Percentiles rank a stretch among this genome's conserved stretches.
These are phyloP conservation scores for Pseudoperonospora humuli DNA, from an alignment of 352 stramenopile genomes.

Conservation along the genomic window DNA sequence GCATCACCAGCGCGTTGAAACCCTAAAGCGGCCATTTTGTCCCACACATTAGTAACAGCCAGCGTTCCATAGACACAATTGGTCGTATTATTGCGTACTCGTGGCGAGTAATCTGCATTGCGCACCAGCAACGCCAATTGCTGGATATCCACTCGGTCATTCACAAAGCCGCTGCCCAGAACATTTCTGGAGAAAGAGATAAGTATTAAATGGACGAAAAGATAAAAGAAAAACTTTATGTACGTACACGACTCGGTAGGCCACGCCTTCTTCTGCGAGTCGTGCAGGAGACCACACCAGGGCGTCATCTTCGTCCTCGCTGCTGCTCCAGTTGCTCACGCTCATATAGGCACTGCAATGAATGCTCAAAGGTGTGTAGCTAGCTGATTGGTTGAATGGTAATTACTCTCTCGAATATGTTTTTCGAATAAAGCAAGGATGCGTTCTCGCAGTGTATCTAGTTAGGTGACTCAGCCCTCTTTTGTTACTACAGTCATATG, in stretches of 20 bases:
- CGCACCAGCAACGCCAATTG: conserved; percentile 56
- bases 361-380: not conserved
- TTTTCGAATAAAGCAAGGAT: no score
- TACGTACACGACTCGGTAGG: conserved; percentile 49
- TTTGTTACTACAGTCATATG: no score
- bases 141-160: conserved; percentile 45
- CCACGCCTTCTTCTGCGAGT: conserved; percentile 42
- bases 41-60: not conserved
- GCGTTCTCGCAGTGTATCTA: no score
- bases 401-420: no score
- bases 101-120: conserved; percentile 60
- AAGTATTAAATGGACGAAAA: not conserved
- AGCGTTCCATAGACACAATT: not conserved
- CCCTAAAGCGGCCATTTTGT: conserved; percentile 15
- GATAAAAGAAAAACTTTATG: not conserved
- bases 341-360: no score
- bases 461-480: no score
- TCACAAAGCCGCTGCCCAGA: conserved; percentile 51
- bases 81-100: conserved; percentile 19
- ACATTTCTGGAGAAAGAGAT: conserved; percentile 37
- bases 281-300: conserved; percentile 32
- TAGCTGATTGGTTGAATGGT: conserved; percentile 5
- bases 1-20: conserved; percentile 60
- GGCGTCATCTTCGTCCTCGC: conserved; percentile 12
- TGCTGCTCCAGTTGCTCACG: conserved; percentile 21